Evolutionary conservation across 2,329 filamentous ascomycete species (phyloP).

Genomic region (Botryotinia narcissicola): DNA sequence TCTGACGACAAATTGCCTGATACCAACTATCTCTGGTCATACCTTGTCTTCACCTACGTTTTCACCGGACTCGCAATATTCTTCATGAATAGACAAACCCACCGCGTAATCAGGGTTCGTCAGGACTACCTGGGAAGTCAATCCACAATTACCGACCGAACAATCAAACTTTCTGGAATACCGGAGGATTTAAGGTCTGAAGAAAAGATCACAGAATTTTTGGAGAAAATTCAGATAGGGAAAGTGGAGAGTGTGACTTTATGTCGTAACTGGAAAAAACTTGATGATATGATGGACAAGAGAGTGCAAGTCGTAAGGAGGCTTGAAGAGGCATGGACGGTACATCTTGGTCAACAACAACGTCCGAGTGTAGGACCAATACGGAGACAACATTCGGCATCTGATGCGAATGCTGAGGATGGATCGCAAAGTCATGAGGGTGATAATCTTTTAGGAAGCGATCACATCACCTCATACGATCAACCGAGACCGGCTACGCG

Average conservation of each 20-base stretch:
- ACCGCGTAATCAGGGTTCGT: slow-evolving; percentile 77
- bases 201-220: slow-evolving; percentile 76
- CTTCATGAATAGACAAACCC: slow-evolving; percentile 78
- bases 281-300: slow-evolving; percentile 72
- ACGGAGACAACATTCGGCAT: slow-evolving; percentile 46
- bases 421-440: slow-evolving; percentile 54
- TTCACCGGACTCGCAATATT: slow-evolving; percentile 83
- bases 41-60: slow-evolving; percentile 90
- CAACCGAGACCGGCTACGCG: slow-evolving; percentile 63
- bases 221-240: slow-evolving; percentile 86
- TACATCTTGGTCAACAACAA: slow-evolving; percentile 58
- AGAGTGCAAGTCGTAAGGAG: slow-evolving; percentile 64
- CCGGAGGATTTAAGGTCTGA: slow-evolving; percentile 77
- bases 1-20: slow-evolving; percentile 24
- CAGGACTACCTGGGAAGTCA: slow-evolving; percentile 92
- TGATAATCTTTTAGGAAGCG: slow-evolving; percentile 53
- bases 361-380: background rate
- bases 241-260: slow-evolving; percentile 84
- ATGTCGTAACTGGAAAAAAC: slow-evolving; percentile 79
- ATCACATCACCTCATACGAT: slow-evolving; percentile 45
- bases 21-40: slow-evolving; percentile 76
- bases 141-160: slow-evolving; percentile 92
- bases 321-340: slow-evolving; percentile 81
- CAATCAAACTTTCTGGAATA: slow-evolving; percentile 86
- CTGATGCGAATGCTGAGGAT: slow-evolving; percentile 42